Evolutionary conservation across 129 eudicot genomes (phyloP), one percentile per base, ranked within the genome.

Genomic region (Pseudognaphalium luteoalbum): DNA sequence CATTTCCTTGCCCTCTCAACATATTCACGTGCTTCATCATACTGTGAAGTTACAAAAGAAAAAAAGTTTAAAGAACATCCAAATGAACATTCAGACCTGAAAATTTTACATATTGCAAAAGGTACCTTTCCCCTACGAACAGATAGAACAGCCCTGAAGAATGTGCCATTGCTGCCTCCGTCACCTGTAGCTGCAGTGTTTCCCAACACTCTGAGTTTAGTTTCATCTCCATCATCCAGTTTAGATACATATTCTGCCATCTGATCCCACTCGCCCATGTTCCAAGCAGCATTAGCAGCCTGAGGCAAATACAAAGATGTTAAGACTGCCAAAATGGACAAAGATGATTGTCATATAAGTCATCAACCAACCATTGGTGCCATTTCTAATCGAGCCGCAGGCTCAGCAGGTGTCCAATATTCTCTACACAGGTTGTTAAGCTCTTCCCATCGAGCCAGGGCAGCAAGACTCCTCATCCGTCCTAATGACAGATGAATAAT

Each of bases 181-280:
- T 95, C 99, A 37, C 97, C 96, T 20, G 92, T 87, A 47, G 96
- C 93, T 20, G 96, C 96, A 68, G 96, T 91, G 75, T 91, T 95
- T 32, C 97, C 94, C 82, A 95, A 76, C 44, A 88, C 96, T 70
- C 94, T 85, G 28, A 87, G 89, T 79, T 83, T 89, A 52, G 92
- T 89, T 81, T 95, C 99, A 81, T 95, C 97, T 41, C 99, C 97
- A 87, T 95, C 99, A 75, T 95, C 99, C 77, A 95, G 83, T 61
- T 94, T 84, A 71, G 96, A 87, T 58, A 91, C 96, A 59, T 95
- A 95, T 76, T 95, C 99, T 50, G 97, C 88, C 99, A 95, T 95
- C 86, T 91, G 99, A 80, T 95, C 99, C 99, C 99, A 95, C 86
- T 95, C 99, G n/a, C 96, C 94, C 99, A 95, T 89, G 92, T 95